Conservation (phyloP, 1,284 basidiomycete species). For the Cutaneotrichosporon dermatis region DNA sequence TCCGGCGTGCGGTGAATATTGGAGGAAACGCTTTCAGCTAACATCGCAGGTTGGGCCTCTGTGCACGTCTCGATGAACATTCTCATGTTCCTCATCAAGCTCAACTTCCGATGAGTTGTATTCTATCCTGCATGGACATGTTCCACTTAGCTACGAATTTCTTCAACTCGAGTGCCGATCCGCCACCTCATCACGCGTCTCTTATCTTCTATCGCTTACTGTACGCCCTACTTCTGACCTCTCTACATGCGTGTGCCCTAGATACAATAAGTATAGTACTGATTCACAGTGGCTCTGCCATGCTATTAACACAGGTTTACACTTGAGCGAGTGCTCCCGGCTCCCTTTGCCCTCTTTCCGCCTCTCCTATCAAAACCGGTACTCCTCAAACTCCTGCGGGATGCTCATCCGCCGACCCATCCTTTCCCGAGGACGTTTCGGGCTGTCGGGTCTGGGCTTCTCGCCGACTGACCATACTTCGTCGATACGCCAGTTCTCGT, state of each 20-base stretch:
- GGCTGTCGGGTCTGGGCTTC: neutral
- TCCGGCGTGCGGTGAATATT: constrained; percentile 35
- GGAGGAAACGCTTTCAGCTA: neutral
- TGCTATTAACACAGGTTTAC: neutral
- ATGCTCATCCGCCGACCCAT: neutral
- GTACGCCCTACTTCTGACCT: neutral
- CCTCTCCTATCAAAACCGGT: neutral
- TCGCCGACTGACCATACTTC: constrained; percentile 12
- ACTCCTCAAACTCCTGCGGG: neutral
- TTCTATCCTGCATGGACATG: neutral
- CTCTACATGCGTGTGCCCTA: neutral
- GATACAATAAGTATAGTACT: neutral
- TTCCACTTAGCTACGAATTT: too few species aligned
- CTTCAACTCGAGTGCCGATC: too few species aligned
- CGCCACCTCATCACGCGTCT: too few species aligned
- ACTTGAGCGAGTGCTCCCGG: too few species aligned
- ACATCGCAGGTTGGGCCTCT: constrained; percentile 50
- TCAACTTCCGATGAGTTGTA: constrained; percentile 36
- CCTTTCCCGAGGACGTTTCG: neutral
- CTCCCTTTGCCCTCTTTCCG: too few species aligned
- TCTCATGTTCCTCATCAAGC: constrained; percentile 52
- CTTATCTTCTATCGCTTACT: too few species aligned
- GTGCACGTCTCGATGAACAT: constrained; percentile 57
- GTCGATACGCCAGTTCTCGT: constrained; percentile 15
- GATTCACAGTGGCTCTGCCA: neutral